Conservation (phyloP, 306 rosid genomes). For the Castanospermum australe region DNA sequence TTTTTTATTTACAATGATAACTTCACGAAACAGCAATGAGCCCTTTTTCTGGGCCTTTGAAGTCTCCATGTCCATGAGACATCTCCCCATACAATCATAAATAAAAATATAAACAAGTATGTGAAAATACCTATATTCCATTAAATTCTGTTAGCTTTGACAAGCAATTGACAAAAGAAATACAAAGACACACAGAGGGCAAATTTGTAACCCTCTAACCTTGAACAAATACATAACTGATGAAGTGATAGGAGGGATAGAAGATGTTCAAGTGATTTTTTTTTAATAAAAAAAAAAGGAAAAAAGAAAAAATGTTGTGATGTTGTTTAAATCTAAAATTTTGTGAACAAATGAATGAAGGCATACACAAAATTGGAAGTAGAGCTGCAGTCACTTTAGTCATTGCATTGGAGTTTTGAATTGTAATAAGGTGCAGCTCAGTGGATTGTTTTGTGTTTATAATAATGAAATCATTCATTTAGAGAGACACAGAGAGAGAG, state of each 20-base stretch:
- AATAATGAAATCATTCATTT: not conserved
- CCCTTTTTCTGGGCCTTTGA: conserved; percentile 7
- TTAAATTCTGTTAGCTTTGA: conserved; percentile 19
- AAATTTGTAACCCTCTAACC: conserved; percentile 3
- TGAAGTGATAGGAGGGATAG: not conserved
- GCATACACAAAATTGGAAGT: not conserved
- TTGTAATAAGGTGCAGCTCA: not conserved
- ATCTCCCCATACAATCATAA: not conserved
- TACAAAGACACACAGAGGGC: not conserved
- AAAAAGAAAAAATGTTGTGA: not conserved
- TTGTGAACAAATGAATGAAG: not conserved
- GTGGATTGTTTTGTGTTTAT: not conserved
- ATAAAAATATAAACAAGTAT: conserved; percentile 8
- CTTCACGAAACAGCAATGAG: not conserved
- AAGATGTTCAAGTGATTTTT: not conserved
- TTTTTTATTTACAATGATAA: not conserved
- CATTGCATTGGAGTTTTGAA: not conserved
- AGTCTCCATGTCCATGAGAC: conserved; percentile 26
- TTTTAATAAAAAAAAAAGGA: not conserved
- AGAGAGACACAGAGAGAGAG: not conserved
- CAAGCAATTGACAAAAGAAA: conserved; percentile 24
- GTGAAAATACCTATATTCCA: conserved; percentile 1
- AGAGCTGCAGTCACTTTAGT: not conserved
- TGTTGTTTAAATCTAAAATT: not conserved
- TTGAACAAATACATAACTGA: not conserved